Evolutionary conservation across 768 basidiomycete species (phyloP), one percentile per base, ranked within the genome.

Genomic region (Lentinus brumalis): DNA sequence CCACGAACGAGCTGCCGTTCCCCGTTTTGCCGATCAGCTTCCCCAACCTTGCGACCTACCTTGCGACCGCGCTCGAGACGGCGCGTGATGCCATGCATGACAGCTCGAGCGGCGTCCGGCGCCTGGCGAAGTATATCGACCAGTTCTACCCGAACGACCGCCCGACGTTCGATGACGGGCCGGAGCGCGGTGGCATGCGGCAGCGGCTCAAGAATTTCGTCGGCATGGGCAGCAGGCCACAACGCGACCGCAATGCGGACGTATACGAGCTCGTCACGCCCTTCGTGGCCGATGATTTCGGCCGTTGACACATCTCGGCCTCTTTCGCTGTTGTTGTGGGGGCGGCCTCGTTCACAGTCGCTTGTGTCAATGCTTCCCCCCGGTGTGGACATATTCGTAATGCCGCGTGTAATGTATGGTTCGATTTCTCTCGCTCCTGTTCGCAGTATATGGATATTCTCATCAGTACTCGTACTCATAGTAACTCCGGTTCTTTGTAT

Each of bases 251-350:
- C 46, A 93, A 93, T 68, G 89, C 90, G 65, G 90, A 92, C 60
- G 88, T 86, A 9, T 93, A 88, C 62, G 88, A 91, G 44, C 80
- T 92, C 11, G 89, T 93, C 57, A 93, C 91, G 15, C 91, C 91
- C 1, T 93, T 93, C 73, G 83, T 91, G 16, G 75, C 87, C 16
- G 87, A 91, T 59, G 88, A 91, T 64, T 89, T 83, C 84, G 87
- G 88, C 57, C 87, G 69, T 73, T 65, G 40, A 53, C 49, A 15
- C 50, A 9, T 35, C 30, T 10, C 35, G 21, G 16, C 31, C 26
- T 45, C 15, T 38, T 35, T 18, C 12, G 6, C n/a, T 35, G 18
- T 49, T 15, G 29, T 10, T 4, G 32, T 5, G 21, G 45, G 21
- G 15, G 18, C 15, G 38, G 18, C 31, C 29, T 45, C 41, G 14